Conservation (phyloP, 805 yeast species). For the Starmerella floricola region DNA sequence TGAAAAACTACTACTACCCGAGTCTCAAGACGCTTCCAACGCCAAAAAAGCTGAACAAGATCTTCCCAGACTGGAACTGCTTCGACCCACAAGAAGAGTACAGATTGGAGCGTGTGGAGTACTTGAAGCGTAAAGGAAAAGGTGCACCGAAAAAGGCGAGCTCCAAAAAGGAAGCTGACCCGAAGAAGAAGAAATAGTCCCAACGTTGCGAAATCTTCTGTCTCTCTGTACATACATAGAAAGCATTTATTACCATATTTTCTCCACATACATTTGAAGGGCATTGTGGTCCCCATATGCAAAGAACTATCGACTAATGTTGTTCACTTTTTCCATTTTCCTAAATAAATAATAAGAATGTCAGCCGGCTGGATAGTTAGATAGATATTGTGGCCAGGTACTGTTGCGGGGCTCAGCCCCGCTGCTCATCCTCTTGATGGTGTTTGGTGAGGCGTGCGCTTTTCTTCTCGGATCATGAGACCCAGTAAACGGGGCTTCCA, state of each 20-base stretch:
- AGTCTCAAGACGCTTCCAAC: constrained; percentile 20
- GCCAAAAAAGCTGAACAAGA: constrained; percentile 20
- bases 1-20: constrained; percentile 28
- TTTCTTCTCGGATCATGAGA: too few relatives aligned
- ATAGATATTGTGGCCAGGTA: too few relatives aligned
- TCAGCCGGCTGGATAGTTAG: too few relatives aligned
- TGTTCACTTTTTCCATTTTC: too few relatives aligned
- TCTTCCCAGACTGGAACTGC: constrained; percentile 19
- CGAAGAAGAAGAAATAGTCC: constrained; percentile 17
- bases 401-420: too few relatives aligned
- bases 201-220: neutral
- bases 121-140: constrained; percentile 24
- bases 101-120: constrained; percentile 22
- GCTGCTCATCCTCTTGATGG: too few relatives aligned
- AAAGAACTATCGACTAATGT: too few relatives aligned
- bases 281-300: too few relatives aligned
- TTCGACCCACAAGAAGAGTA: constrained; percentile 23
- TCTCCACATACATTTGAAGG: too few relatives aligned
- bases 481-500: constrained; percentile 10
- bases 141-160: constrained; percentile 27
- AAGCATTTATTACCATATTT: neutral
- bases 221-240: neutral
- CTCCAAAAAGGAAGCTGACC: constrained; percentile 24
- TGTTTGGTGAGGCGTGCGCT: neutral
- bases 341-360: too few relatives aligned